A percentile compares a stretch with the other conserved stretches of the same genome.
phyloP scores from a whole-genome alignment of 306 rosid species.

The Urtica urens region DNA sequence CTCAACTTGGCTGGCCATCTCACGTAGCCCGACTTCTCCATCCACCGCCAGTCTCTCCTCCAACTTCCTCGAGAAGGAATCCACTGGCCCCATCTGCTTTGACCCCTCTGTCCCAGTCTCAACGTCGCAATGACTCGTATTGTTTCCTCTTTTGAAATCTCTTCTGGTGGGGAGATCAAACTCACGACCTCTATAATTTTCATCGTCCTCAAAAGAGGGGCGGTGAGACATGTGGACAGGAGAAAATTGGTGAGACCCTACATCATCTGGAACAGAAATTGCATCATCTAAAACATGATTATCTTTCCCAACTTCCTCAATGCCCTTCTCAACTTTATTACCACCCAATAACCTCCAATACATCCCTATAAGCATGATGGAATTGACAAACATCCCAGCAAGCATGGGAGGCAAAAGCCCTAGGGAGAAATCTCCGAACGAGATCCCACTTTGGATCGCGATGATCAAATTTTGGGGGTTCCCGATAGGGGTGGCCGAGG shows the following conservation, averaged over 20 bases:
- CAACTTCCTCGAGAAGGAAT: slow-evolving; percentile 4
- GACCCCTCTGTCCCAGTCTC: neutral
- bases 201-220: slow-evolving; percentile 4
- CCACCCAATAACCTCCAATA: slow-evolving; percentile 53
- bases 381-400: slow-evolving; percentile 34
- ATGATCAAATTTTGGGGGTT: slow-evolving; percentile 84
- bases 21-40: slow-evolving; percentile 1
- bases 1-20: neutral
- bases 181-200: no score
- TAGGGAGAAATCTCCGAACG: slow-evolving; percentile 66
- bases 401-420: slow-evolving; percentile 24
- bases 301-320: neutral
- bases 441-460: slow-evolving; percentile 62
- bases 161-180: no score
- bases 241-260: slow-evolving; percentile 9
- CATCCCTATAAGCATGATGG: slow-evolving; percentile 40
- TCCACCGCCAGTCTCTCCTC: slow-evolving; percentile 8
- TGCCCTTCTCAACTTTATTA: slow-evolving; percentile 43
- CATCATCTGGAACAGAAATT: neutral
- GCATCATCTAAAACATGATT: neutral
- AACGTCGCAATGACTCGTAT: neutral
- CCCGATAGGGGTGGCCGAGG: slow-evolving; percentile 84
- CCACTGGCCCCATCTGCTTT: slow-evolving; percentile 1
- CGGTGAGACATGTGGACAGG: slow-evolving; percentile 36
- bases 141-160: no score